Base-by-base conservation (phyloP, 352 stramenopile genomes). In the Thalassiosira gravida region DNA sequence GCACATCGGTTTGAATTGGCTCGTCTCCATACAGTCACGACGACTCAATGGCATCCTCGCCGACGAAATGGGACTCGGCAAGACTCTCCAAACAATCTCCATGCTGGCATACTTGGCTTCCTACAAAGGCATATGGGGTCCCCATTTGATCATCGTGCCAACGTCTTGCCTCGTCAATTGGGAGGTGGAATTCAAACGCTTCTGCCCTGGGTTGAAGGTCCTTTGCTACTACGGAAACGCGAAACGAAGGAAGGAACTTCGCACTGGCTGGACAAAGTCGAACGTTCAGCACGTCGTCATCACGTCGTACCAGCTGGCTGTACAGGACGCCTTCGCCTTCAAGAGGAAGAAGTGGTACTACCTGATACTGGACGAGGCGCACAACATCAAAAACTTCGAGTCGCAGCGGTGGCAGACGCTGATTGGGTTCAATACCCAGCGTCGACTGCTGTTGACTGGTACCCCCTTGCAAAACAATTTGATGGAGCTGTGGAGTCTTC, bases 301-400 rank as follows among this genome's bases (percentile, higher is more conserved):
- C 46, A 99, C 97, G 7, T 98, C 95, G 35, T 99, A 99, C 85
- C 96, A 99, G 71, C 90, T 99, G 11, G 96, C 97, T 9, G 96
- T 99, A 1, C 96, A 98, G 78, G 97, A 99, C 83, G 93, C 96
- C 2, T 95, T 96, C 71, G 96, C 96, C 53, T 98, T 99, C 77
- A 98, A 98, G 70, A 90, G 97, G 30, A 99, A 98, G 70, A 98
- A 98, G 68, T 99, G 97, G 97, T 99, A 98, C 77, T 98, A 99
- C 78, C 73, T 99, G 6, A 98, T 99, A 55, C 80, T 99, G 1
- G 97, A 99, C 61, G 97, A 99, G 90, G 97, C 97, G 1, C 97
- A 99, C 82, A 98, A 99, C 77, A 99, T 99, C 82, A 99, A 99
- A 83, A 99, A 99, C 82, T 99, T 98, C 92, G 97, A 98, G 74